Evolutionary conservation across 768 basidiomycete genomes (phyloP), one percentile per base, ranked within the genome.

Genomic region (Collybiopsis luxurians): DNA sequence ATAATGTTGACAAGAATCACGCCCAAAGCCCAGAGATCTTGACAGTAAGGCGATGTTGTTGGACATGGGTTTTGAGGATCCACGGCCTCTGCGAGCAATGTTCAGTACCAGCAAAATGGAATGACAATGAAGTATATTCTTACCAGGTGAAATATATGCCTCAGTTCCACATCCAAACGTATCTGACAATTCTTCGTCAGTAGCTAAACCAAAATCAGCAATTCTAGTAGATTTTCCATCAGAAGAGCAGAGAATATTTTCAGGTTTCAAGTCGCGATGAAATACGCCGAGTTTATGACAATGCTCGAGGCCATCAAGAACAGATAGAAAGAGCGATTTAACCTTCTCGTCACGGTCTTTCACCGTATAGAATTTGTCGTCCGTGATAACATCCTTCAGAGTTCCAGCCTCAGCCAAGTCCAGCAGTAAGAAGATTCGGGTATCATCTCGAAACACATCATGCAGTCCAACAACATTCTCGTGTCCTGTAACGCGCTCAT

Each of bases 251-350:
- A 85, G 63, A 26, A 84, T 66, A 64, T 78, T 83, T 63, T 84
- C 85, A 1, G 84, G 83, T 67, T 44, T 44, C 85, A 85, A 53
- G 86, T 73, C 59, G 85, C 83, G 27, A 62, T 85, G 84, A 62
- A 73, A 83, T 59, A 86, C 77, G 17, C 80, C 80, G 42, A 69
- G 70, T 36, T 61, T 54, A 60, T 87, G 85, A 62, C 80, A 82
- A 64, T 79, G 75, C 40, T 78, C 71, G 39, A 87, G 76, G 4
- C 80, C 80, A 53, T 84, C 80, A 40, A 85, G 59, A 53, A 87
- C 74, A 60, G 82, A 77, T 11, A 79, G 52, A 64, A 84, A 84
- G 19, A 80, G 76, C 40, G 67, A 59, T 57, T 72, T 76, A 66
- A 85, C 79, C 31, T 34, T 34, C 13, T 5, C 83, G 59, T 82